A percentile compares a stretch with the other conserved stretches of the same genome.
These are phyloP conservation scores for Tardiomyces digboiensis DNA, from an alignment of 1,139 yeast genomes.

Conservation along the genomic window DNA sequence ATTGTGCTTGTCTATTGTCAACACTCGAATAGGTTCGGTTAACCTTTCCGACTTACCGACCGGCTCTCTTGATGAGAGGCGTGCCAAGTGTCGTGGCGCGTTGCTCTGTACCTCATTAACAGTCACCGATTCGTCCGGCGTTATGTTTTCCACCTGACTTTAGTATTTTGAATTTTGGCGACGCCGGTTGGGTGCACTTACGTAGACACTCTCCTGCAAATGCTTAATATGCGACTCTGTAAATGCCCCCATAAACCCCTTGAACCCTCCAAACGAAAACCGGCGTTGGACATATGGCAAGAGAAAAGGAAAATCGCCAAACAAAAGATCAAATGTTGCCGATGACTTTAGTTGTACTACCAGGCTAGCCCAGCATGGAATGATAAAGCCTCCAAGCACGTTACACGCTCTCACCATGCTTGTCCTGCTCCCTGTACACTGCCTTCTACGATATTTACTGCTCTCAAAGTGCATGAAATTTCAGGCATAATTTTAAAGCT, in stretches of 20 bases:
- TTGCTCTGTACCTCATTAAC: conserved; percentile 31
- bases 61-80: conserved; percentile 46
- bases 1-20: conserved; percentile 1
- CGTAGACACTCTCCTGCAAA: conserved; percentile 10
- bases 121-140: conserved; percentile 20
- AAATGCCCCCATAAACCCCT: conserved; percentile 21
- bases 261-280: conserved; percentile 20
- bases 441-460: no score
- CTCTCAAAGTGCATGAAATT: no score
- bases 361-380: conserved; percentile 8
- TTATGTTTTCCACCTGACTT: conserved; percentile 12
- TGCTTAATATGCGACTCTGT: conserved; percentile 11
- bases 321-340: conserved; percentile 13
- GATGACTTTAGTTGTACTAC: conserved; percentile 18
- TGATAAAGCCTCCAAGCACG: conserved; percentile 24
- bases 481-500: no score
- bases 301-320: conserved; percentile 16
- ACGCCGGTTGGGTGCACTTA: background rate
- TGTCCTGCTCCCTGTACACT: no score
- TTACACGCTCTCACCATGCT: no score
- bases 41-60: conserved; percentile 3
- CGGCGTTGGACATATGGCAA: conserved; percentile 14
- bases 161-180: background rate
- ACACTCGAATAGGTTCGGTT: background rate
- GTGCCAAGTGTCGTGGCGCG: conserved; percentile 65